Evolutionary conservation across 1,139 yeast species (phyloP), one percentile per base, ranked within the genome.

Genomic region (Groenewaldozyma auringiensis): DNA sequence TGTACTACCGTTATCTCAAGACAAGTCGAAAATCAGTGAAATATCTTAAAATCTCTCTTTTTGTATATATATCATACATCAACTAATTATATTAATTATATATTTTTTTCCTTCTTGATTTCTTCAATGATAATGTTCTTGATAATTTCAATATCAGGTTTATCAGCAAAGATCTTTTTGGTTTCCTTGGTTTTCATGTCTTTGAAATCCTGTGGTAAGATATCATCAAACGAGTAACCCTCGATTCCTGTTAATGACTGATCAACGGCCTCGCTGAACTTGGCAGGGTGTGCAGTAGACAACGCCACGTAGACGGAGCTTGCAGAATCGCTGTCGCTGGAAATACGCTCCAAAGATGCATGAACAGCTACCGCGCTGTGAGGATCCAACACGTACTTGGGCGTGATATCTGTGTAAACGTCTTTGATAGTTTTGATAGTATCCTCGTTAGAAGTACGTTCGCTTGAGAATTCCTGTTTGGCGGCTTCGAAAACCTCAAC

Each of bases 271-370:
- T 88, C 96, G 22, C 96, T 86, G 62, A 92, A 92, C 68, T 92
- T 92, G 50, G 98, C 98, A 38, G 98, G 98, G 63, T 92, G 98
- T 4, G 98, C 98, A 40, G 98, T 92, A 2, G 97, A 84, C 50
- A 92, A 77, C 3, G 96, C 85, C 43, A 92, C 75, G 64, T 86
- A 86, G 45, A 69, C 64, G 40, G 72, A 63, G 25, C 69, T 61
- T 17, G 65, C 55, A n/a, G 57, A 66, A 36, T 71, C 70, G 56
- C 42, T 54, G 47, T 46, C 50, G 54, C 78, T 83, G 45, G 69
- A 65, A 48, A 81, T 76, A 58, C 77, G 72, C 55, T 81, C 73
- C 57, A 82, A 75, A 33, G 94, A 72, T 22, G 94, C 83, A 48
- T 81, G 76, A 41, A 94, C 83, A 61, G 97, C 98, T 46, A 92